Evolutionary conservation across 2,329 filamentous ascomycete species (phyloP), one percentile per base, ranked within the genome.

Genomic region (Volutella citrinella): DNA sequence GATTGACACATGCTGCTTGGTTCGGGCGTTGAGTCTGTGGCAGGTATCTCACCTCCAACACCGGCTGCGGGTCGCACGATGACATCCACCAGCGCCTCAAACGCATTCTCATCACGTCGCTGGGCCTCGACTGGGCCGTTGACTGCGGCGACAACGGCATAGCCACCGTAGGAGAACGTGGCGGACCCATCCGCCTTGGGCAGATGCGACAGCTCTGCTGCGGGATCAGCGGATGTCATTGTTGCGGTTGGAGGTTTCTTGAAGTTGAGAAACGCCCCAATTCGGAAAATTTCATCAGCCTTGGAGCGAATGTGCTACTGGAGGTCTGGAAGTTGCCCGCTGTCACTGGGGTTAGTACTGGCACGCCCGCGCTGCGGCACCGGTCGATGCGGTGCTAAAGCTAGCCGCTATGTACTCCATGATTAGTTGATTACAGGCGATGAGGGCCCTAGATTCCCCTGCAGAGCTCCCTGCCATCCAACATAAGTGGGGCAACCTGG

Each of bases 71-170:
- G 91, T 59, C 93, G 80, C 46, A 98, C 78, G 57, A 91, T 81
- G 38, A 98, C 87, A 63, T 97, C 93, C 46, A 98, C 72, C 30
- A 84, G 79, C 18, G 91, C 88, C 67, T 96, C 89, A 62, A 95
- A 90, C 7, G 93, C 85, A 48, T 93, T 79, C 61, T 97, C 88
- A 57, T 98, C 91, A 52, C 87, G 80, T 53, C 90, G 79, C 50
- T 82, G 80, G 12, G 91, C 87, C 67, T 98, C 93, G 48, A 97
- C 79, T 12, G 93, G 93, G 1, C 91, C 93, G 63, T 95, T 97
- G 48, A 95, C 88, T 11, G 87, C 83, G 36, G 84, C 86, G 34
- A 94, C 78, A 45, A 97, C 76, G 27, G 82, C 83, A 63, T 89
- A 95, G 30, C 88, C 86, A 37, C 78, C 72, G 51, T 82, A 74